phyloP scores from a whole-genome alignment of 1,284 basidiomycete species.

The Irpex sp. region DNA sequence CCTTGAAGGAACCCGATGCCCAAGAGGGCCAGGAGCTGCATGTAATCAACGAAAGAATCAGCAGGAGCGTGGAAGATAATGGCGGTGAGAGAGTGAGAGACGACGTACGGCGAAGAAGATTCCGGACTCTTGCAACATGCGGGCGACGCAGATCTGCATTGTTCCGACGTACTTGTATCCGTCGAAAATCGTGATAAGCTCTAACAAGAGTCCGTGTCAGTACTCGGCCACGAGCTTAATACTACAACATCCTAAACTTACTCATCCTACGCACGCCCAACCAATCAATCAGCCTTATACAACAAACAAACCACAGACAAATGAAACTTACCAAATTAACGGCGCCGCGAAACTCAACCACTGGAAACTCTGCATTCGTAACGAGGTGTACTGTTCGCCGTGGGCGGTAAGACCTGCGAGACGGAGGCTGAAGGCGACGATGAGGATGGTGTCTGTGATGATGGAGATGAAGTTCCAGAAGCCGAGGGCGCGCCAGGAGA shows the following conservation, averaged over 20 bases:
- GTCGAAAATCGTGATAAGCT: conserved; percentile 75
- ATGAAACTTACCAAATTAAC: conserved; percentile 65
- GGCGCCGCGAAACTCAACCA: conserved; percentile 83
- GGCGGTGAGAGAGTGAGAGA: background rate
- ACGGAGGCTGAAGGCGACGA: conserved; percentile 72
- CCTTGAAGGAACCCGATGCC: conserved; percentile 83
- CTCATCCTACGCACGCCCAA: conserved; percentile 58
- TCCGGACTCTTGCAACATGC: conserved; percentile 89
- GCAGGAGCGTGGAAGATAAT: too few relatives aligned
- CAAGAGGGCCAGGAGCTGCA: conserved; percentile 71
- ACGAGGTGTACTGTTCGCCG: conserved; percentile 34
- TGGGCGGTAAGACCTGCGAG: conserved; percentile 50
- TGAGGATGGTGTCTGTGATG: conserved; percentile 65
- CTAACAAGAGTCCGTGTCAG: conserved; percentile 30
- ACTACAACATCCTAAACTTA: conserved; percentile 32
- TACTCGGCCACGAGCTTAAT: background rate
- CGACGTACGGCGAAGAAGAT: conserved; percentile 80
- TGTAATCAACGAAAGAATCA: too few relatives aligned
- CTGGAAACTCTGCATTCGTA: conserved; percentile 77
- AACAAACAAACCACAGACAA: background rate
- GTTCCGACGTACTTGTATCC: conserved; percentile 83
- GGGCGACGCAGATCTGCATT: conserved; percentile 80
- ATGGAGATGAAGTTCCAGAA: conserved; percentile 80
- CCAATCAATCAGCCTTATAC: background rate
- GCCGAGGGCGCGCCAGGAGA: conserved; percentile 66